A percentile compares a stretch with the other conserved stretches of the same genome.
phyloP scores from a whole-genome alignment of 2,329 filamentous ascomycete genomes.

The Periconia macrospinosa region DNA sequence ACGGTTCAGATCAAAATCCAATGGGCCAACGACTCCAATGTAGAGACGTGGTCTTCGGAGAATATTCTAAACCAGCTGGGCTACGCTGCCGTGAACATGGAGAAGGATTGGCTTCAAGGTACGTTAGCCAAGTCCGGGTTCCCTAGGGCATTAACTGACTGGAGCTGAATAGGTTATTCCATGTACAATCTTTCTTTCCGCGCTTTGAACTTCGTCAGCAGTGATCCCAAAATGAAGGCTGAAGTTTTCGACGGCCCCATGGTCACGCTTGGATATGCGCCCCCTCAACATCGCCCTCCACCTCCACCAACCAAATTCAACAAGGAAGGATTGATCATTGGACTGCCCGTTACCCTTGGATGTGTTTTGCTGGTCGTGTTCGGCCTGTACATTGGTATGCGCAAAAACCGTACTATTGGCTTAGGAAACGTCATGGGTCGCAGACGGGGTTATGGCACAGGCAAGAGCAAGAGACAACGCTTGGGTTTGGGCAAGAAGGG shows the following conservation, averaged over 20 bases:
- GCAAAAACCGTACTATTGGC: constrained; percentile 42
- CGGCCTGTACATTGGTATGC: constrained; percentile 47
- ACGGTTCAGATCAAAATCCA: constrained; percentile 32
- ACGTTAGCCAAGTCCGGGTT: not conserved
- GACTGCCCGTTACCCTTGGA: constrained; percentile 45
- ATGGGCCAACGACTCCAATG: constrained; percentile 36
- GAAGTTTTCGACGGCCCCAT: constrained; percentile 39
- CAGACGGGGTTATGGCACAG: constrained; percentile 41
- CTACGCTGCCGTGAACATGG: constrained; percentile 42
- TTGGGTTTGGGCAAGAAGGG: constrained; percentile 32
- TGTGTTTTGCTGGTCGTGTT: constrained; percentile 40
- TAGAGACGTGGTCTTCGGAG: constrained; percentile 43
- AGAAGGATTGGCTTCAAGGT: constrained; percentile 45
- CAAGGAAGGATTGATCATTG: constrained; percentile 44
- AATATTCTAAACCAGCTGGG: constrained; percentile 42
- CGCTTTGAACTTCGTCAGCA: constrained; percentile 30
- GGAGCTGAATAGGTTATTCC: constrained; percentile 15
- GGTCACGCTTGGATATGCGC: constrained; percentile 39
- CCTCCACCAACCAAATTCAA: constrained; percentile 19
- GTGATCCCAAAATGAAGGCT: constrained; percentile 21
- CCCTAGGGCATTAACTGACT: not conserved
- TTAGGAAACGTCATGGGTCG: constrained; percentile 41
- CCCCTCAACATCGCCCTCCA: constrained; percentile 37
- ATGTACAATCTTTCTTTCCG: constrained; percentile 44
- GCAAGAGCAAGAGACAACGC: constrained; percentile 41